Evolutionary conservation across 805 yeast species (phyloP), one percentile per base, ranked within the genome.

Genomic region (Peterozyma xylosa): DNA sequence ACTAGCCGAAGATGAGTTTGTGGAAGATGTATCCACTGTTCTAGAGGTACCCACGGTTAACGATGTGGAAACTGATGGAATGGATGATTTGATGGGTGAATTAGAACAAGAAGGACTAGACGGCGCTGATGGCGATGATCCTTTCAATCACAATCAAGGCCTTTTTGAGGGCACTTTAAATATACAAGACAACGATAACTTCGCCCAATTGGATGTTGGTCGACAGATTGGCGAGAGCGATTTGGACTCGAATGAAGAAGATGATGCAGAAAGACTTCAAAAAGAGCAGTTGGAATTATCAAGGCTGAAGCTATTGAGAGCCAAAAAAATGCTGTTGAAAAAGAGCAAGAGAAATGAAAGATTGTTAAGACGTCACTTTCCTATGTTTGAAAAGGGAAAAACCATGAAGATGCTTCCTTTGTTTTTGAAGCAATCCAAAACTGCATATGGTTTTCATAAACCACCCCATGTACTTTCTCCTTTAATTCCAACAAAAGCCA

Each of bases 1-100:
- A 60, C 67, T 90, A 40, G 97, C 97, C 0, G 97, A 90, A 18
- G 96, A 90, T 38, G 95, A 86, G 45, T 54, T 63, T 2, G 69
- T 69, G 1, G 70, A 63, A 30, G 70, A 46, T 36, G 51, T 50
- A 38, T 17, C 33, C 21, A 41, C 44, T 17, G n/a, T 42, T 29
- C 42, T 37, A 46, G 30, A 16, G 21, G 38, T 10, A 6, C 11
- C 48, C 16, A 53, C 38, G 11, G 53, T 47, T 14, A 52, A 39
- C 4, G 55, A 39, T 4, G 53, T 33, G 30, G 56, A 42, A 4
- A 71, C 68, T 9, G 68, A 68, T 7, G 53, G 48, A 3, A 68
- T 58, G 5, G 69, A 63, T 41, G 71, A 67, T 48, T 49, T 67
- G 29, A 56, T 66, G 59, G 62, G 60, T 39, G 69, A 62, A 39